Percentiles rank a stretch among this genome's conserved stretches.
Conservation (phyloP, 169 alveolate genomes). For the Plasmodium vivax region DNA sequence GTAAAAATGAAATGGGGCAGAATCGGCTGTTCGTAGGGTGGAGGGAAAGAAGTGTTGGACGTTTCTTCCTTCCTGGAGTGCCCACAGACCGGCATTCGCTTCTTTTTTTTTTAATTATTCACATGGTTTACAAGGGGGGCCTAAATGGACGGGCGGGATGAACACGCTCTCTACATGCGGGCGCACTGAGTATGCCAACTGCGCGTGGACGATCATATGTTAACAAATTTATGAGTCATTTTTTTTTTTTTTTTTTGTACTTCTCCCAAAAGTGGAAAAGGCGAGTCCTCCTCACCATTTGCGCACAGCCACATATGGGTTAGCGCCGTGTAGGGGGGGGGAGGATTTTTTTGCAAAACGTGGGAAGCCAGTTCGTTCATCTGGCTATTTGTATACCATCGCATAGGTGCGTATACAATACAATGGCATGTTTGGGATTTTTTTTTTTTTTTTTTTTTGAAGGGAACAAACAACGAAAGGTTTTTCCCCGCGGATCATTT, state of each 20-base stretch:
- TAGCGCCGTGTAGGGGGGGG: neutral
- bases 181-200: neutral
- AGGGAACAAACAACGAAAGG: neutral
- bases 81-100: neutral
- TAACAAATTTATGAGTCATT: too few relatives aligned
- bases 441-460: too few relatives aligned
- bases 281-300: neutral
- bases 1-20: neutral
- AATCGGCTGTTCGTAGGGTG: neutral
- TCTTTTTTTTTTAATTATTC: neutral
- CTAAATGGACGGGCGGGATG: neutral
- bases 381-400: neutral
- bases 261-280: neutral
- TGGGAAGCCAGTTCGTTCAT: neutral
- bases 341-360: neutral
- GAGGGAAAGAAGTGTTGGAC: neutral
- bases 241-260: neutral
- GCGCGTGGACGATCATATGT: neutral
- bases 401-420: neutral
- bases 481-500: neutral
- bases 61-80: neutral
- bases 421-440: neutral
- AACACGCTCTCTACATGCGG: neutral
- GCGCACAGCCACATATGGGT: neutral
- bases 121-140: neutral